Conservation (phyloP, 2,329 filamentous ascomycete genomes). For the Trichoderma pleuroti region DNA sequence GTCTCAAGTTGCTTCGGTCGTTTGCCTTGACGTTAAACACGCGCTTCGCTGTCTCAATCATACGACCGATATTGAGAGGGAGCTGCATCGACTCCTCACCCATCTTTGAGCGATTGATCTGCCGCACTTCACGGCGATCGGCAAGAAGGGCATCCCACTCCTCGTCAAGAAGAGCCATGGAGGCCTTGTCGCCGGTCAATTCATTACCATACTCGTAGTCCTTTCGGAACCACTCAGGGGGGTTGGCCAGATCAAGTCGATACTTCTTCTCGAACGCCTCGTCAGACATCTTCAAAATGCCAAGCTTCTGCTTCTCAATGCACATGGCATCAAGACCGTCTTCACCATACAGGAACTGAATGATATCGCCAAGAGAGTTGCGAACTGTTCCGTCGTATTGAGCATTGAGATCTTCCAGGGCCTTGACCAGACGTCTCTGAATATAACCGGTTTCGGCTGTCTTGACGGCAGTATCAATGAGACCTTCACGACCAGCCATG, state of each 20-base stretch:
- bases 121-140: slow-evolving; percentile 74
- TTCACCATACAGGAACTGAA: slow-evolving; percentile 97
- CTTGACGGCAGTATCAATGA: slow-evolving; percentile 99
- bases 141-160: slow-evolving; percentile 76
- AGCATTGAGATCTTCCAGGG: slow-evolving; percentile 93
- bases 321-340: slow-evolving; percentile 90
- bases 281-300: slow-evolving; percentile 78
- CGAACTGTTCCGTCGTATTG: slow-evolving; percentile 97
- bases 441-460: slow-evolving; percentile 99
- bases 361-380: slow-evolving; percentile 92
- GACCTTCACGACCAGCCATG: slow-evolving; percentile 99
- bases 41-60: slow-evolving; percentile 85
- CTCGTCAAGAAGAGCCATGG: slow-evolving; percentile 80
- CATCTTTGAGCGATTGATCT: slow-evolving; percentile 63
- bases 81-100: slow-evolving; percentile 85
- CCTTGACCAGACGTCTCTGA: slow-evolving; percentile 96
- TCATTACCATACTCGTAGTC: slow-evolving; percentile 75
- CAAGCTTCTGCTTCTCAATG: slow-evolving; percentile 90
- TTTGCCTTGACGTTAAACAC: slow-evolving; percentile 87
- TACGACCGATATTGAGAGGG: slow-evolving; percentile 84
- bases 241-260: slow-evolving; percentile 67
- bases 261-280: slow-evolving; percentile 76
- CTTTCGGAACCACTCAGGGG: slow-evolving; percentile 58
- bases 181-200: slow-evolving; percentile 79
- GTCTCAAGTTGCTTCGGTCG: slow-evolving; percentile 83